Conservation (phyloP, 1,284 basidiomycete genomes). For the Rhodofomes roseus region DNA sequence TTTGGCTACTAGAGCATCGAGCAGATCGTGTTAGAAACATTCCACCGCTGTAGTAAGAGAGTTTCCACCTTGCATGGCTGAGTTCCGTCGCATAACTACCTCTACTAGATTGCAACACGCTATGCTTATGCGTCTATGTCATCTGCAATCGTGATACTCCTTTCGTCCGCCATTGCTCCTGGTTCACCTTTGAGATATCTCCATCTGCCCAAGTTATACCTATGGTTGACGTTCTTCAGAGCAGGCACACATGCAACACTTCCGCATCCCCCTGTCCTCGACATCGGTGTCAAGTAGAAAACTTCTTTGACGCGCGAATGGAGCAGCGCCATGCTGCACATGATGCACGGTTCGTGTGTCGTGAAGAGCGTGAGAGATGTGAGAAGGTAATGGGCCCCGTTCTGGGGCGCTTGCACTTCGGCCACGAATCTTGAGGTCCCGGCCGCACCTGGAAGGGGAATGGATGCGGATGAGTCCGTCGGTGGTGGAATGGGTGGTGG, state of each 20-base stretch:
- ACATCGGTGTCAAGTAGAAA: constrained; percentile 70
- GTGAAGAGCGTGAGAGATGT: constrained; percentile 81
- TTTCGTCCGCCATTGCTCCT: constrained; percentile 7
- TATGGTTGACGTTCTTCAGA: constrained; percentile 80
- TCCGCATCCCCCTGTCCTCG: constrained; percentile 73
- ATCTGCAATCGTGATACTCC: constrained; percentile 34
- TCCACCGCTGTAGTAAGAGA: no score
- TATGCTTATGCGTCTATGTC: constrained; percentile 37
- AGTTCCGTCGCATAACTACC: no score
- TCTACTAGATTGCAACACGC: no score
- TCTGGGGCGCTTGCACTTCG: constrained; percentile 24
- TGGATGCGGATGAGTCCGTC: constrained; percentile 3
- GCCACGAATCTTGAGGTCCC: background rate
- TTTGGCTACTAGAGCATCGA: no score
- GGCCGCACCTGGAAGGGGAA: constrained; percentile 1
- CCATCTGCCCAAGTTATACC: constrained; percentile 71
- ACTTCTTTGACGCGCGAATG: constrained; percentile 89
- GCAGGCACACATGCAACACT: constrained; percentile 66
- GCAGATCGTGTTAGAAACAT: no score
- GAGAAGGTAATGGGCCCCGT: constrained; percentile 81
- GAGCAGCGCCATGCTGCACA: constrained; percentile 92
- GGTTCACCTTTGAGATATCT: constrained; percentile 7
- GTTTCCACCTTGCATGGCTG: no score
- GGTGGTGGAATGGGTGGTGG: constrained; percentile 12
- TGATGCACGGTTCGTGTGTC: constrained; percentile 92